Evolutionary conservation across 2,329 filamentous ascomycete species (phyloP).

Genomic region (Echinosphaeria canescens): DNA sequence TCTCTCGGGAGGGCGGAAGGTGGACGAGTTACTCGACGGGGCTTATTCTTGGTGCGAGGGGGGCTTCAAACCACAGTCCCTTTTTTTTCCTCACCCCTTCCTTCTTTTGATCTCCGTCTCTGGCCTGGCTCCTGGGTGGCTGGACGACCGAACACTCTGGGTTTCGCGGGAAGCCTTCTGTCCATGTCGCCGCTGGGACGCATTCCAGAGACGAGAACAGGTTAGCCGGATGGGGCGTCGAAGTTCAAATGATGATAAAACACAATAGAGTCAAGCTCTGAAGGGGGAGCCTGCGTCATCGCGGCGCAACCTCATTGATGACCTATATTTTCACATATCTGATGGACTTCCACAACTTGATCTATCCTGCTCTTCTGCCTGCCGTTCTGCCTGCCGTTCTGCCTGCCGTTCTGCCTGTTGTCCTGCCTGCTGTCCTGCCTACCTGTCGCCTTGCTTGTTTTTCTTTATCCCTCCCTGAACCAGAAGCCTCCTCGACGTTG

Average conservation of each 20-base stretch:
- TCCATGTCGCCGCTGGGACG: slow-evolving; percentile 8
- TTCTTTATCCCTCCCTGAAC: too few relatives aligned
- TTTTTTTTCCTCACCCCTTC: slow-evolving; percentile 18
- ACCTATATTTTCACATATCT: slow-evolving; percentile 18
- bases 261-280: slow-evolving; percentile 99
- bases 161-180: slow-evolving; percentile 16
- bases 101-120: too few relatives aligned
- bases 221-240: too few relatives aligned
- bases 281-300: slow-evolving; percentile 25
- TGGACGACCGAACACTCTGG: slow-evolving; percentile 9
- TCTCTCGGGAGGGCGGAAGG: too few relatives aligned
- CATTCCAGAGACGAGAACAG: too few relatives aligned
- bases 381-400: not conserved
- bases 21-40: slow-evolving; percentile 95
- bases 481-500: too few relatives aligned
- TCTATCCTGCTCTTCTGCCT: slow-evolving; percentile 1
- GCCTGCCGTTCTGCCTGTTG: too few relatives aligned
- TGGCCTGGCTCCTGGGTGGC: slow-evolving; percentile 19
- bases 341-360: slow-evolving; percentile 10
- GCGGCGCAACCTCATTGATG: slow-evolving; percentile 20
- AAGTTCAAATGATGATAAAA: slow-evolving; percentile 79
- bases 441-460: too few relatives aligned
- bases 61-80: slow-evolving; percentile 19
- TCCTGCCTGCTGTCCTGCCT: too few relatives aligned
- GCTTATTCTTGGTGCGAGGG: slow-evolving; percentile 99